Base-by-base conservation (phyloP, 1,139 yeast genomes). In the Eremothecium cymbalariae region DNA sequence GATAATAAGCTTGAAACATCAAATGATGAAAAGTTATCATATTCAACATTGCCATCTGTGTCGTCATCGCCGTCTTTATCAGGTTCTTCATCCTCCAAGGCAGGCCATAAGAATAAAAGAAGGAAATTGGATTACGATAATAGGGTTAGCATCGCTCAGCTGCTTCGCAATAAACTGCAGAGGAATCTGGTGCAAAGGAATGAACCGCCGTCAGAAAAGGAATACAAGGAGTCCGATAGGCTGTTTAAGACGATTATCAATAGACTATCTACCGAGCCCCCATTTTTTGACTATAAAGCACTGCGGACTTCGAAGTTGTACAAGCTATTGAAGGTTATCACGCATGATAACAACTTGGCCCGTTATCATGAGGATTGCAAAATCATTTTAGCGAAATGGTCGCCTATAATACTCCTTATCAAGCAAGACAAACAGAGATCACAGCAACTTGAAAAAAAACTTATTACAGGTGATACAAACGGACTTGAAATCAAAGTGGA, bases 131-230 rank as follows among this genome's bases (percentile, higher is more conserved):
- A 55, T 36, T 39, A 40, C 22, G 32, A 48, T 11, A 46, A 53
- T 13, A 46, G 48, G 24, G 36, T 50, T 3, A 59, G 54, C 32
- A 54, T 54, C 13, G 47, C 54, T 7, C 32, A 44, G 22, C 35
- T 55, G 8, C 48, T 55, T 18, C 50, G 60, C 11, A 45, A 57
- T 21, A 51, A 55, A 34, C 43, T 55, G 12, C 60, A 55, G 32
- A 45, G 46, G 24, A 52, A 53, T 33, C 31, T 55, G 32, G 46
- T 55, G 13, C 60, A 55, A 37, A 44, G 60, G 26, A 52, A 48
- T 8, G 33, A 37, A 1, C 50, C 54, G 3, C 60, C 60, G 5
- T 35, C 50, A 7, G 36, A 38, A 4, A 45, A 36, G 6, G 56
- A 51, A 16, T 24, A 49, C 1, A 33, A 41, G 12, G 59, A 54